phyloP scores from a whole-genome alignment of 257 asterid genomes.

The Ilex asprella region DNA sequence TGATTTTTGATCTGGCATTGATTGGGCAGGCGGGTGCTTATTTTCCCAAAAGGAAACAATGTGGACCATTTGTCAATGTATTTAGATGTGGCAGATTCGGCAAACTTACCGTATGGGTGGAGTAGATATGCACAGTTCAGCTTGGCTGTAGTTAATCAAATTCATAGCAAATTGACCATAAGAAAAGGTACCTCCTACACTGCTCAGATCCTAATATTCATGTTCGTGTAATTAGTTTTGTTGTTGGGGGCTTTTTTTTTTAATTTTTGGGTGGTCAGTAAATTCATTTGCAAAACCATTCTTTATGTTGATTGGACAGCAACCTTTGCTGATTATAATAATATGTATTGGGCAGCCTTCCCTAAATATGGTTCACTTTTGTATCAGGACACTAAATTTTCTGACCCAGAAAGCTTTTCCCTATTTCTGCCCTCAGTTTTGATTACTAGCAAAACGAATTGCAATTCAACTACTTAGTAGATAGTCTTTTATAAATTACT shows the following conservation, averaged over 20 bases:
- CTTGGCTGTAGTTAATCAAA: conserved; percentile 13
- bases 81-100: conserved; percentile 19
- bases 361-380: too few species aligned
- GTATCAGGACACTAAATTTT: too few species aligned
- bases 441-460: too few species aligned
- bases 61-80: conserved; percentile 22
- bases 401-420: too few species aligned
- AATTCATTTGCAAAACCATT: too few species aligned
- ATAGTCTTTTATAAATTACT: too few species aligned
- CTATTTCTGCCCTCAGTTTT: too few species aligned
- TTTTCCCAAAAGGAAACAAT: conserved; percentile 21
- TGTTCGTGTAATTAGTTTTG: not conserved
- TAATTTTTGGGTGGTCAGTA: not conserved
- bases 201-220: not conserved
- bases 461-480: too few species aligned
- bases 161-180: conserved; percentile 12
- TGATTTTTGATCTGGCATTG: not conserved
- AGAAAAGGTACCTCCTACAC: conserved; percentile 13
- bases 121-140: conserved; percentile 21
- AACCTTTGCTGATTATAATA: too few species aligned
- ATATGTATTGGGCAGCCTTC: too few species aligned
- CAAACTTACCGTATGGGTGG: conserved; percentile 22
- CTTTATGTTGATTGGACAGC: too few species aligned
- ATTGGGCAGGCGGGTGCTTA: conserved; percentile 17
- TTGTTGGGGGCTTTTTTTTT: not conserved